Evolutionary conservation across 2,329 filamentous ascomycete species (phyloP).

Genomic region (Blastomyces emzantsi): DNA sequence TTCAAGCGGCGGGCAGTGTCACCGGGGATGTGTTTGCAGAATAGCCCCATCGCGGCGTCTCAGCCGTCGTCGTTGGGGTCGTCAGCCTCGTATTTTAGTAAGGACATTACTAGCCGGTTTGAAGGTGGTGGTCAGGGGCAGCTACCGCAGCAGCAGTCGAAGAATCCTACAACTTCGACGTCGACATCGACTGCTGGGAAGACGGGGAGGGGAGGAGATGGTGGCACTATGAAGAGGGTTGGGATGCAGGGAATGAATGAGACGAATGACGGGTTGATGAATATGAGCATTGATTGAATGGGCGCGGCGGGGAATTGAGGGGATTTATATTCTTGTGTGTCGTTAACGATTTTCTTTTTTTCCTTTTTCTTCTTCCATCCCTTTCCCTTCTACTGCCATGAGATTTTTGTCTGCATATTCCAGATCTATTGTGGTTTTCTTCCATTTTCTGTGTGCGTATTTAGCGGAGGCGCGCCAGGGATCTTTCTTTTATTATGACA

Average conservation of each 20-base stretch:
- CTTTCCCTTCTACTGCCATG: background rate
- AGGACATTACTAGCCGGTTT: background rate
- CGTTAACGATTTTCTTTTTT: background rate
- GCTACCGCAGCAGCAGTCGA: constrained; percentile 20
- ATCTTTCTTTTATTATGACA: background rate
- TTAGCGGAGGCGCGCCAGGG: background rate
- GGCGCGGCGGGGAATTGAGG: background rate
- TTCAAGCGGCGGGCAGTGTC: constrained; percentile 90
- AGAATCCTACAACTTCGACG: constrained; percentile 38
- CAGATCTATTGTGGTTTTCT: background rate
- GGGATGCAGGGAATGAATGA: constrained; percentile 91
- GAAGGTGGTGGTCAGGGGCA: background rate
- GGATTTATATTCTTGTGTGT: background rate
- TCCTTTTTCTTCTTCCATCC: background rate
- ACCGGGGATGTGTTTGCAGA: constrained; percentile 82
- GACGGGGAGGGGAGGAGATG: background rate
- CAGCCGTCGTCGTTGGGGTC: constrained; percentile 46
- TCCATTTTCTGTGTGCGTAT: background rate
- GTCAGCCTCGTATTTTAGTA: constrained; percentile 10
- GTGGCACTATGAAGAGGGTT: constrained; percentile 44
- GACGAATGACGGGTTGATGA: constrained; percentile 91
- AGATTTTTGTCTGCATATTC: background rate
- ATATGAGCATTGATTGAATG: constrained; percentile 86
- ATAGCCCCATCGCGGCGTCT: constrained; percentile 70
- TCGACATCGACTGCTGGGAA: constrained; percentile 13